Evolutionary conservation across 1,284 basidiomycete genomes (phyloP), one percentile per base, ranked within the genome.

Genomic region (Ganoderma multipileum): DNA sequence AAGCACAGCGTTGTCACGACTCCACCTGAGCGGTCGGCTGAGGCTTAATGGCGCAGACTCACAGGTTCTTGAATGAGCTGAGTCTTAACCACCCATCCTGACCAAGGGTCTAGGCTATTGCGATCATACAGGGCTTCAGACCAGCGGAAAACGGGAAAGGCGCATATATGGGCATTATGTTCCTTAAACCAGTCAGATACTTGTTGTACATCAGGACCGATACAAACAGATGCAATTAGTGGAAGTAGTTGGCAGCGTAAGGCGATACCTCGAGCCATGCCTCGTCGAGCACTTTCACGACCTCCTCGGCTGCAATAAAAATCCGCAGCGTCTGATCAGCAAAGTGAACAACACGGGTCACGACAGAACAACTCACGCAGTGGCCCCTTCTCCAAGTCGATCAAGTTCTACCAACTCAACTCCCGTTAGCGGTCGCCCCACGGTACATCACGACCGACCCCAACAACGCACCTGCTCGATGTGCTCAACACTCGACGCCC

Each of bases 321-420:
- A 7, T 1, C 44, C 8, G 18, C 2, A n/a, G 7, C 20, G 7
- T 47, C 44, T 23, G 30, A 23, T 63, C n/a, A 55, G 52, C 33
- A 9, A 18, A 11, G 23, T 3, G 20, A 36, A 23, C n/a, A 38
- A 11, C 11, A 7, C 11, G 33, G 12, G 11, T 11, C 7, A 9
- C 20, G n/a, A 3, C 50, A 3, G n/a, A 11, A 1, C 33, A 4
- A 81, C 84, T 82, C 71, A 86, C 85, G 85, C 66, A 87, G 74
- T 3, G 87, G 86, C 0, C 86, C 87, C 73, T 89, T 89, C 77
- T 89, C 87, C 28, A 88, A 76, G 71, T 89, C 87, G 28, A 81
- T 36, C 58, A 88, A 72, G 70, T 89, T 89, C 83, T 86, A 68
- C 57, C 23, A 2, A 57, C 54, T 36, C 18, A 28, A 20, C 26